Evolutionary conservation across 2,329 filamentous ascomycete genomes (phyloP).

Genomic region (Talaromyces marneffei): DNA sequence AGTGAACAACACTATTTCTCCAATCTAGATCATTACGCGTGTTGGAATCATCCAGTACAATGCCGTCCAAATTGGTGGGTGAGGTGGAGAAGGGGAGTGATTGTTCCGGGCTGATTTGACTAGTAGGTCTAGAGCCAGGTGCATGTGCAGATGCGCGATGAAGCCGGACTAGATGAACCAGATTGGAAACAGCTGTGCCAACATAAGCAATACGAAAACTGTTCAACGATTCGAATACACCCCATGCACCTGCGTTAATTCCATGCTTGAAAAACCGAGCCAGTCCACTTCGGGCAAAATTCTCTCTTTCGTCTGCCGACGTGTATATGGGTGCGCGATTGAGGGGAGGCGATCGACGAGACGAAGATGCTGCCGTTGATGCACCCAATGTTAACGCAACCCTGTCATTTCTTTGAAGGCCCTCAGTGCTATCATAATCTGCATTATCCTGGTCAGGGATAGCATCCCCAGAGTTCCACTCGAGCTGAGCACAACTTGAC

Average conservation of each 20-base stretch:
- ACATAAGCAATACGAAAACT: constrained; percentile 9
- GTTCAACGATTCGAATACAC: neutral
- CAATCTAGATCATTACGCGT: neutral
- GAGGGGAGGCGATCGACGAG: neutral
- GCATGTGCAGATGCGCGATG: neutral
- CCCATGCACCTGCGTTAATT: neutral
- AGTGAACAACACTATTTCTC: neutral
- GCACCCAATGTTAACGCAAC: neutral
- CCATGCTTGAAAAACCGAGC: constrained; percentile 7
- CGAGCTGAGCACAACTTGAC: neutral
- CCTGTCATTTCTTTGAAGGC: neutral
- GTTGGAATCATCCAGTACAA: neutral
- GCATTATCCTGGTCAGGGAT: neutral
- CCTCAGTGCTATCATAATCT: neutral
- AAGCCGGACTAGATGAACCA: constrained; percentile 9
- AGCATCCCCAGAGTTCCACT: neutral
- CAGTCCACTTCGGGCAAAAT: neutral
- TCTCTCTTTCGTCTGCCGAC: neutral
- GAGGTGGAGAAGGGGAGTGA: neutral
- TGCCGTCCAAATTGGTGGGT: neutral
- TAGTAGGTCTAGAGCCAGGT: neutral
- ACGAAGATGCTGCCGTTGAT: neutral
- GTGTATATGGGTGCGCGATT: neutral
- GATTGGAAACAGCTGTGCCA: constrained; percentile 3
- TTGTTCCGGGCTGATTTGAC: neutral